A percentile compares a stretch with the other conserved stretches of the same genome.
Evolutionary conservation across 352 stramenopile genomes (phyloP).

Genomic region (Globisporangium camurandrum): DNA sequence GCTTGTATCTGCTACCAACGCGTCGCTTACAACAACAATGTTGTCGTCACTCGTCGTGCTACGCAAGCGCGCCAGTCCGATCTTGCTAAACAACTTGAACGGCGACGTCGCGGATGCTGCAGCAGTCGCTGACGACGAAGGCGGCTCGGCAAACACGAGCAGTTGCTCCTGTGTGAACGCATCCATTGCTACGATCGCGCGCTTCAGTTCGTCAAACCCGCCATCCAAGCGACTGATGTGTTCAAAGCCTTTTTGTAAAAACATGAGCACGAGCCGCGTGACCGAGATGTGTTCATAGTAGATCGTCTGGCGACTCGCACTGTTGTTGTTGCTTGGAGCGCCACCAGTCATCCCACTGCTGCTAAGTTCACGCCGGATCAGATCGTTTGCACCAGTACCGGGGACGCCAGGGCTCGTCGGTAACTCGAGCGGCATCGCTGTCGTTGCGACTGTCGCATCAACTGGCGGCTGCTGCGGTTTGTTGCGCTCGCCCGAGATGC

Average conservation of each 20-base stretch:
- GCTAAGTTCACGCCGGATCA: constrained; percentile 8
- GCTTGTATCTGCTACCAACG: neutral
- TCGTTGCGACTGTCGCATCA: neutral
- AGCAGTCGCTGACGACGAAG: constrained; percentile 9
- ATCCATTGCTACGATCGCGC: constrained; percentile 55
- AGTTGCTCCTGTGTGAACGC: constrained; percentile 63
- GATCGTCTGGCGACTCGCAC: constrained; percentile 17
- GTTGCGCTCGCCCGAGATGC: constrained; percentile 53
- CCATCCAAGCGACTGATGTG: constrained; percentile 79
- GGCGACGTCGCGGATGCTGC: constrained; percentile 13
- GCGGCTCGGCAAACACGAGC: constrained; percentile 29
- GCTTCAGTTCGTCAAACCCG: constrained; percentile 75
- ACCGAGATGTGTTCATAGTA: constrained; percentile 62
- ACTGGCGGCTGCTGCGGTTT: neutral
- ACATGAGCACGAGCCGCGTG: constrained; percentile 76
- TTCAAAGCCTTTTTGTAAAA: constrained; percentile 82
- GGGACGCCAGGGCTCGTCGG: neutral
- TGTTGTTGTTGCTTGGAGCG: constrained; percentile 30
- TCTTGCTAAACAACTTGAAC: constrained; percentile 47
- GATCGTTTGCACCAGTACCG: constrained; percentile 2
- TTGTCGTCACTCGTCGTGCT: constrained; percentile 27
- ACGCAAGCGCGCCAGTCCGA: constrained; percentile 32
- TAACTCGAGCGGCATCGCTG: neutral
- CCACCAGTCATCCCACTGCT: too few species aligned
- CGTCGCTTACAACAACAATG: constrained; percentile 6